Conservation (phyloP, 1,284 basidiomycete genomes). For the Trichosporon coremiiforme region DNA sequence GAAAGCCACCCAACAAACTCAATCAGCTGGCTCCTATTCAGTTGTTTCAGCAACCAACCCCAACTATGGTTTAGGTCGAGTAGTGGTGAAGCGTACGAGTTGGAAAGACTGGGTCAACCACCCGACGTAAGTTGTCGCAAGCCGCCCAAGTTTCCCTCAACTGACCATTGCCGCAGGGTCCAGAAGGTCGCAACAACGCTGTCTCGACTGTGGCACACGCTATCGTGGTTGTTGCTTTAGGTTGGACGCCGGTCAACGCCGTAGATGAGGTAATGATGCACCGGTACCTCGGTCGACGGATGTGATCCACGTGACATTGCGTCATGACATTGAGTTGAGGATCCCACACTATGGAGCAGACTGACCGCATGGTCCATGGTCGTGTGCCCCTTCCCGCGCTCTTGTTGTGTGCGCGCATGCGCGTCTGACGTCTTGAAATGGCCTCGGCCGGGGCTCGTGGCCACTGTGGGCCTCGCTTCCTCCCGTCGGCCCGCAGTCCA, state of each 20-base stretch:
- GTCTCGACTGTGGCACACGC: conserved; percentile 37
- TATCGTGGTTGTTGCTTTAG: conserved; percentile 34
- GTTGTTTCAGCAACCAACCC: background rate
- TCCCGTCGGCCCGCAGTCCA: background rate
- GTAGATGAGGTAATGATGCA: conserved; percentile 1
- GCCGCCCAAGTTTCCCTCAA: no score
- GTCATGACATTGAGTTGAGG: conserved; percentile 4
- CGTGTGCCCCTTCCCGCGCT: background rate
- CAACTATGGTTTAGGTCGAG: conserved; percentile 24
- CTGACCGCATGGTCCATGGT: conserved; percentile 1
- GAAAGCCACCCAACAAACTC: background rate
- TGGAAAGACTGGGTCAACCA: conserved; percentile 25
- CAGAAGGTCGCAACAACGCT: conserved; percentile 24
- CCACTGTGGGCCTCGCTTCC: background rate
- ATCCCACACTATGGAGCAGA: conserved; percentile 11
- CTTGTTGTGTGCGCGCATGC: conserved; percentile 1
- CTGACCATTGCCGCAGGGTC: background rate
- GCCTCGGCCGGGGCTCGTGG: background rate
- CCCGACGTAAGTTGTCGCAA: conserved; percentile 22
- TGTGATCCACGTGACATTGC: conserved; percentile 11
- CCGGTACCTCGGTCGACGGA: background rate
- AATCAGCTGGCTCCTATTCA: background rate
- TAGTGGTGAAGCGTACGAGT: conserved; percentile 3
- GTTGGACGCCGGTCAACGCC: background rate
- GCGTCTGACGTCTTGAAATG: background rate